A percentile compares a stretch with the other conserved stretches of the same genome.
These are phyloP conservation scores for Psilocybe cyanescens DNA, from an alignment of 768 basidiomycete species.

Conservation along the genomic window DNA sequence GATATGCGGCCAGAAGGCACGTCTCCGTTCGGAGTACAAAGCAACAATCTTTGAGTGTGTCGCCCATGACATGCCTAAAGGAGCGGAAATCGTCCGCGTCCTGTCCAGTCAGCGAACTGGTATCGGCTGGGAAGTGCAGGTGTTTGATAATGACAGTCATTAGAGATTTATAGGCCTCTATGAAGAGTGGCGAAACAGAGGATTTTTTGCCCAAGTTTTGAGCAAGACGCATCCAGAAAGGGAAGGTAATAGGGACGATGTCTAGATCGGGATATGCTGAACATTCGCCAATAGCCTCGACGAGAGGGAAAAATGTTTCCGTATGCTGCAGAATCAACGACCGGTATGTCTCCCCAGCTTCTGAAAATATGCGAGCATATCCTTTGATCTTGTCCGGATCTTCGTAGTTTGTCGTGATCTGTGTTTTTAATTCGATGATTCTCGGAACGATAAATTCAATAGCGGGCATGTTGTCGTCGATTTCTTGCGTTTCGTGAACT, in stretches of 20 bases:
- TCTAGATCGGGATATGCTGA: slow-evolving; percentile 93
- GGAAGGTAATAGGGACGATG: slow-evolving; percentile 96
- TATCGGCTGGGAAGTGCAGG: slow-evolving; percentile 87
- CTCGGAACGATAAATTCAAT: slow-evolving; percentile 88
- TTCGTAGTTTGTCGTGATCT: slow-evolving; percentile 61
- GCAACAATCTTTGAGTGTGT: slow-evolving; percentile 98
- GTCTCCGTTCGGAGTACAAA: slow-evolving; percentile 86
- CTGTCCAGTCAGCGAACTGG: slow-evolving; percentile 66
- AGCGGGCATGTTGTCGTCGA: slow-evolving; percentile 89
- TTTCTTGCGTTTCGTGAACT: slow-evolving; percentile 97
- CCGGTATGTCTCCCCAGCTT: slow-evolving; percentile 97
- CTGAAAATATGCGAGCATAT: slow-evolving; percentile 90
- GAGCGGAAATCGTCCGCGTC: slow-evolving; percentile 93
- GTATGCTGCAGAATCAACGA: slow-evolving; percentile 86
- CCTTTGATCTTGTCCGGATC: slow-evolving; percentile 91
- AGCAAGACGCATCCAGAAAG: slow-evolving; percentile 98
- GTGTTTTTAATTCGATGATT: slow-evolving; percentile 74
- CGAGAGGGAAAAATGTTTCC: slow-evolving; percentile 92
- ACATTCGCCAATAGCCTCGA: slow-evolving; percentile 93
- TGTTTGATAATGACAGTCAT: slow-evolving; percentile 88
- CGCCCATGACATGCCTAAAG: slow-evolving; percentile 98
- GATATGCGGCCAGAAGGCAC: slow-evolving; percentile 82
- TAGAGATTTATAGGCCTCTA: slow-evolving; percentile 82
- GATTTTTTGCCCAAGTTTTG: slow-evolving; percentile 81
- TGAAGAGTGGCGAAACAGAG: slow-evolving; percentile 73